These are phyloP conservation scores for Lactifluus subvellereus DNA, from an alignment of 768 basidiomycete genomes.

Conservation along the genomic window DNA sequence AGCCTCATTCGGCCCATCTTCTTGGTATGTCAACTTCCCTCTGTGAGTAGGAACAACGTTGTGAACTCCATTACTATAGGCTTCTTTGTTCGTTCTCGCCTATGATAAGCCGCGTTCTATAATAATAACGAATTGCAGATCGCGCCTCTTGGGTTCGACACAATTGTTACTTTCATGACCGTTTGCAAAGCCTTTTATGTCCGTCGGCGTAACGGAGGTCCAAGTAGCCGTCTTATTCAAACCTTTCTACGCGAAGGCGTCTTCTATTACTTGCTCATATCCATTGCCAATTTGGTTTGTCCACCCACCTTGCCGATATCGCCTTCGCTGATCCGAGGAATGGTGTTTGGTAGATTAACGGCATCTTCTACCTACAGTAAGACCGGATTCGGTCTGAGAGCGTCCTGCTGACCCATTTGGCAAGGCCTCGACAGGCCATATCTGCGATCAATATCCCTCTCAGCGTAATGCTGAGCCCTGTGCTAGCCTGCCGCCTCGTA, in stretches of 20 bases:
- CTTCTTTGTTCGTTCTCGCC: conserved; percentile 26
- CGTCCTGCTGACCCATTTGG: conserved; percentile 15
- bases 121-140: conserved; percentile 41
- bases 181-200: conserved; percentile 74
- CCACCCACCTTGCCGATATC: background rate
- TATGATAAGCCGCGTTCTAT: background rate
- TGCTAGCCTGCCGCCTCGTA: conserved; percentile 75
- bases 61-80: conserved; percentile 36
- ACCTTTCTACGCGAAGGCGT: conserved; percentile 83
- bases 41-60: background rate
- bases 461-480: conserved; percentile 76
- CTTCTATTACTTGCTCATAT: conserved; percentile 81
- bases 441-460: conserved; percentile 81
- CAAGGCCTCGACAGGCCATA: conserved; percentile 72
- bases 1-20: conserved; percentile 77
- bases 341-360: conserved; percentile 49
- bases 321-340: background rate
- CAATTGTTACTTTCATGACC: conserved; percentile 74
- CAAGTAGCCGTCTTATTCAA: conserved; percentile 74
- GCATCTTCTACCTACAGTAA: conserved; percentile 82
- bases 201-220: conserved; percentile 65
- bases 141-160: conserved; percentile 76
- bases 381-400: conserved; percentile 26
- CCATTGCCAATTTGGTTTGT: conserved; percentile 70
- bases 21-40: conserved; percentile 44